Conservation (phyloP, 23 red algal genomes). For the Agarophyton chilense region DNA sequence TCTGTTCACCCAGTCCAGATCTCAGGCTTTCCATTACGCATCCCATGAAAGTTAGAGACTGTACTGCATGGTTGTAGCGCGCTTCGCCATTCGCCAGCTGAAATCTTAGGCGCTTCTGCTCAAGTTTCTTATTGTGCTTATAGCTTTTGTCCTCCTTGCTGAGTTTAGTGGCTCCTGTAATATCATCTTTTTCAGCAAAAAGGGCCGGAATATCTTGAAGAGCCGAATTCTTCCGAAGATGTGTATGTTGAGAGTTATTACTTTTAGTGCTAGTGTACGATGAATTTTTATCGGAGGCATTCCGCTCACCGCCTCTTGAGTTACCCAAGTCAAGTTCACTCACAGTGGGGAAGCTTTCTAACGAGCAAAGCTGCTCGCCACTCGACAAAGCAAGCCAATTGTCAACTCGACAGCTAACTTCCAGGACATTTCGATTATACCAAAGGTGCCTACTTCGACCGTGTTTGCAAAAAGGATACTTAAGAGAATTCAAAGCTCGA, state of each 20-base stretch:
- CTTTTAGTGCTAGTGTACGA: too few species aligned
- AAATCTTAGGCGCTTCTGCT: constrained; percentile 30
- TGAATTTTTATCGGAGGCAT: too few species aligned
- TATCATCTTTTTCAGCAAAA: background rate
- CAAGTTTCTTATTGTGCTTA: background rate
- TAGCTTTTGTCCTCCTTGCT: background rate
- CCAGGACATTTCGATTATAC: constrained; percentile 42
- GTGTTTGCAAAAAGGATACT: constrained; percentile 19
- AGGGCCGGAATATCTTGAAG: background rate
- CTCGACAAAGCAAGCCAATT: constrained; percentile 47
- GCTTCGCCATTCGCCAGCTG: constrained; percentile 38
- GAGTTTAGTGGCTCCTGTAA: background rate
- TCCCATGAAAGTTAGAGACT: constrained; percentile 54
- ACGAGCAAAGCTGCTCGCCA: constrained; percentile 4
- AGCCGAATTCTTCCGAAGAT: background rate
- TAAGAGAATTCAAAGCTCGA: constrained; percentile 1
- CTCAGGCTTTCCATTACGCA: constrained; percentile 51
- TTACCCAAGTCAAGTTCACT: background rate
- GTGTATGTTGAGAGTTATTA: background rate
- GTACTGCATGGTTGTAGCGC: constrained; percentile 22
- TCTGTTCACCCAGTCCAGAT: constrained; percentile 37
- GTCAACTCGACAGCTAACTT: constrained; percentile 57
- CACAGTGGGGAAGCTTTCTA: background rate
- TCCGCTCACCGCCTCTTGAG: background rate
- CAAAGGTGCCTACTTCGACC: constrained; percentile 36